Base-by-base conservation (phyloP, 1,139 yeast genomes). In the Yamadazyma triangularis region DNA sequence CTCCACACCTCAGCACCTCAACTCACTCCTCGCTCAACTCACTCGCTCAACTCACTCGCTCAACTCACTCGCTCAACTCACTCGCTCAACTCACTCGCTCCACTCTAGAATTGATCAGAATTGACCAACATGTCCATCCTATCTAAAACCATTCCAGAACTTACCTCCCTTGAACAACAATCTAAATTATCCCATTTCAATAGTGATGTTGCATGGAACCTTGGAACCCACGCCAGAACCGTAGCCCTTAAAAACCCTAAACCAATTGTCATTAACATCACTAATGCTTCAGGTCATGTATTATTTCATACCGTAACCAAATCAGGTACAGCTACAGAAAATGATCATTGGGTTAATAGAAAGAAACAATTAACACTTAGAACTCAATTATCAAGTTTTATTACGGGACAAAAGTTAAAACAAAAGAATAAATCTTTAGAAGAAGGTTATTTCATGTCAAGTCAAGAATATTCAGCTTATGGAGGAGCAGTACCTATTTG, bases 401-500 rank as follows among this genome's bases (percentile, higher is more conserved):
- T 54, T 43, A 56, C 77, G 54, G 81, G 82, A 10, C 65, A 65
- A 41, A 71, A 73, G 47, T 48, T 70, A 24, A 50, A 53, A 24
- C 25, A 28, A 2, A 64, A 58, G 40, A 52, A 47, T 1, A 39
- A 48, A 34, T 34, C 60, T 1, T 36, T 65, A 9, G 66, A 59
- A 31, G 64, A 64, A 13, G 69, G 66, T n/a, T 60, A 63, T 36
- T 68, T 58, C 40, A 47, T 65, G 22, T 57, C 66, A 15, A 58
- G 69, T 13, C 39, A 44, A 16, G 78, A 75, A n/a, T 77, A 63
- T 44, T 77, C 82, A 8, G 53, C 65, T 29, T 83, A 77, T 42
- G 86, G 84, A 8, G 85, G 85, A 26, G 74, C 77, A 32, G 68
- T 77, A 32, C 83, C 84, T 2, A 54, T 78, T 29, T 61, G 68